Percentiles rank a stretch among this genome's conserved stretches.
These are phyloP conservation scores for Phaffomyces thermotolerans DNA, from an alignment of 805 yeast genomes.

Conservation along the genomic window DNA sequence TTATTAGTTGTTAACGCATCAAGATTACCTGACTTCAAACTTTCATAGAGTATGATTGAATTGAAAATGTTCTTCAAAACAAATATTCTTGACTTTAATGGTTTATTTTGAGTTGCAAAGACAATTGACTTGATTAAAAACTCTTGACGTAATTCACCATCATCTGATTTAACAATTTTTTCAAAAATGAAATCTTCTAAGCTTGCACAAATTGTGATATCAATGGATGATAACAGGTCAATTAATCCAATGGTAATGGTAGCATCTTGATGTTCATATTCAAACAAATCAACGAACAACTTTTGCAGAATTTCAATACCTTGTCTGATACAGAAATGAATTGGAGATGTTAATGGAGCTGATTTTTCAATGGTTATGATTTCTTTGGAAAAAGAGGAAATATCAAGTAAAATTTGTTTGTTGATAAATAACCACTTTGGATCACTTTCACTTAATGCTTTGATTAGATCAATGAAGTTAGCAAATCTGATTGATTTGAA, in stretches of 20 bases:
- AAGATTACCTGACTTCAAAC: slow-evolving; percentile 40
- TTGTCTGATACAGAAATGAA: slow-evolving; percentile 66
- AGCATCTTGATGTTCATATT: slow-evolving; percentile 28
- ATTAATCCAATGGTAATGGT: slow-evolving; percentile 35
- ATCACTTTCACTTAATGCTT: slow-evolving; percentile 44
- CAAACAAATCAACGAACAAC: slow-evolving; percentile 34
- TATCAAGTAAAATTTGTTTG: slow-evolving; percentile 34
- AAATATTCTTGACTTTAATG: slow-evolving; percentile 51
- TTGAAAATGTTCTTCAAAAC: slow-evolving; percentile 57
- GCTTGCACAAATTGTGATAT: slow-evolving; percentile 36
- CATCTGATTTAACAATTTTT: slow-evolving; percentile 44
- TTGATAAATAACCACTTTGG: slow-evolving; percentile 53
- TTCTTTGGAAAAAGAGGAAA: slow-evolving; percentile 37
- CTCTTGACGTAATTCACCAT: slow-evolving; percentile 37
- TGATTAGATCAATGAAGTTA: slow-evolving; percentile 61
- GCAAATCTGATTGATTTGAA: slow-evolving; percentile 58
- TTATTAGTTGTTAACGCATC: slow-evolving; percentile 37
- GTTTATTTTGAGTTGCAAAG: slow-evolving; percentile 39
- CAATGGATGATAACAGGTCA: slow-evolving; percentile 37
- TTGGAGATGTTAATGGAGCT: slow-evolving; percentile 44
- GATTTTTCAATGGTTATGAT: slow-evolving; percentile 35
- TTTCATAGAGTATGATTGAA: slow-evolving; percentile 58
- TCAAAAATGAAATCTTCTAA: slow-evolving; percentile 54
- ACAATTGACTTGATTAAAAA: slow-evolving; percentile 48
- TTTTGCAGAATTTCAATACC: slow-evolving; percentile 56